Evolutionary conservation across 202 grass and related monocot genomes (phyloP), one percentile per base, ranked within the genome.

Genomic region (Panicum virgatum): DNA sequence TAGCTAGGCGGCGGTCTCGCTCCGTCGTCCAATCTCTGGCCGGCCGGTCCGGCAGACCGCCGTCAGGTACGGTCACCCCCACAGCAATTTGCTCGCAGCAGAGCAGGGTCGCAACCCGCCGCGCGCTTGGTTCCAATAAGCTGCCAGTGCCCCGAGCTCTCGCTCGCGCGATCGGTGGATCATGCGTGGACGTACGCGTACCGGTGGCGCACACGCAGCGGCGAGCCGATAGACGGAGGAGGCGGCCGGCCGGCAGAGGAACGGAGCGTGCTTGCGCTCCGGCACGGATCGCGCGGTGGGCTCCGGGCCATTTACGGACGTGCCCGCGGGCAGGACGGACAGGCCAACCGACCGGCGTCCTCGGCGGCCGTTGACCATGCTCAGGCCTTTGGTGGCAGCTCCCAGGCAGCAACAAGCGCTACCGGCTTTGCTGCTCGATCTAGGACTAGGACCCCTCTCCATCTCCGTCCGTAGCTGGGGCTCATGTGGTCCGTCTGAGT

Each of bases 281-380:
- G 75, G 50, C 48, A 68, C 10, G 34, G 44, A 82, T 79, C 48
- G 69, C 71, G 75, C 14, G 26, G 79, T 67, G 69, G 42, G 69
- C 27, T 80, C 86, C 81, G 69, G 86, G 60, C 69, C 65, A 69
- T 84, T 80, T 61, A 79, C 59, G 81, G 43, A 26, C 68, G 52
- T 80, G 42, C n/a, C n/a, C n/a, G n/a, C 75, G 69, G 44, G 39
- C 58, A 66, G 85, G 67, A 88, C 23, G 57, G 25, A 15, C 59
- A n/a, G 51, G 51, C 69, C 62, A 75, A 60, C 76, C 76, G 81
- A 88, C 86, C 81, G 69, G 44, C 61, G 86, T 80, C 86, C 81
- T 88, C 62, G 32, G 6, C 40, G 60, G 75, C 75, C 75, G 86
- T 88, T 88, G 86, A 88, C 86, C 80, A 48, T 84, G 80, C 77